Conservation (phyloP, 1,284 basidiomycete genomes). For the Boletus mariae region DNA sequence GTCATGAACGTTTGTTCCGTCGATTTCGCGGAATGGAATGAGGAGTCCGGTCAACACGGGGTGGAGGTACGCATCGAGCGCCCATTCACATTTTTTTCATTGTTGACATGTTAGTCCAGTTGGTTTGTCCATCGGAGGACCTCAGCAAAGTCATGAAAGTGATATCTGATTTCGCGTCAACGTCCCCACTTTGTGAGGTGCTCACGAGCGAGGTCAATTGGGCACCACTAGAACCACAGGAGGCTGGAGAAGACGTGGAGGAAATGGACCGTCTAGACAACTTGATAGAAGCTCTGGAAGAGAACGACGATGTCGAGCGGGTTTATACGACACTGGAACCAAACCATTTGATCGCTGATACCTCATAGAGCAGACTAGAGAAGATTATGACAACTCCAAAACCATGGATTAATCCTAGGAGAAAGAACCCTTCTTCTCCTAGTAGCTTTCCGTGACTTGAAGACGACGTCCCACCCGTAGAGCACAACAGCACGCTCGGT, state of each 20-base stretch:
- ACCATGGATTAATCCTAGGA: background rate
- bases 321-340: constrained; percentile 56
- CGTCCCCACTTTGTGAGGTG: constrained; percentile 37
- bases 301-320: constrained; percentile 58
- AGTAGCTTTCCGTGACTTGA: background rate
- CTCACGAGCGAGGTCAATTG: constrained; percentile 58
- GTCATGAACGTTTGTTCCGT: constrained; percentile 56
- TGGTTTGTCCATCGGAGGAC: constrained; percentile 51
- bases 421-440: background rate
- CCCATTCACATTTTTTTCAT: background rate
- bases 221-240: constrained; percentile 43
- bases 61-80: constrained; percentile 37
- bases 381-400: background rate
- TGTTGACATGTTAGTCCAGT: constrained; percentile 34
- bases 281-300: constrained; percentile 56
- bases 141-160: constrained; percentile 45
- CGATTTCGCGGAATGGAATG: constrained; percentile 45
- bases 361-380: constrained; percentile 16
- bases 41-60: constrained; percentile 32
- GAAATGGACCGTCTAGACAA: constrained; percentile 39
- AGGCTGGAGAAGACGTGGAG: constrained; percentile 36
- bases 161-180: constrained; percentile 35
- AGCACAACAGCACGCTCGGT: background rate
- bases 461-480: background rate
- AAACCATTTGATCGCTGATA: constrained; percentile 27